phyloP scores from a whole-genome alignment of 2,329 filamentous ascomycete species.

The Coniochaeta prunicola region DNA sequence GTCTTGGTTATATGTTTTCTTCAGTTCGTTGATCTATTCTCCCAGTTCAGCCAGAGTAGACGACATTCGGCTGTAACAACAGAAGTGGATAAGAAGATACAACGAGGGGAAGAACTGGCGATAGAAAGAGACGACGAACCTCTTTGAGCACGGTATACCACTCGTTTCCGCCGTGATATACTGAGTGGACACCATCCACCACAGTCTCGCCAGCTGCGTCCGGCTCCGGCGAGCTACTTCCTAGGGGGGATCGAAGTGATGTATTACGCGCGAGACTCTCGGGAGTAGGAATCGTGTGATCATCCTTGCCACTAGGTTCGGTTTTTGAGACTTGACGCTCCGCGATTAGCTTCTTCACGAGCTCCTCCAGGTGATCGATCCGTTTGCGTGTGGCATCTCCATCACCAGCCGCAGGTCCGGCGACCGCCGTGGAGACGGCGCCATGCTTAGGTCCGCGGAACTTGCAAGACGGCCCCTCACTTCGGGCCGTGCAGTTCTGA shows the following conservation, averaged over 20 bases:
- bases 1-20: slow-evolving; percentile 13
- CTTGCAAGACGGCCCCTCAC: slow-evolving; percentile 12
- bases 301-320: background rate
- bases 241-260: background rate
- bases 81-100: background rate
- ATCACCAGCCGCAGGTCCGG: background rate
- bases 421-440: background rate
- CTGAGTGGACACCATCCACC: slow-evolving; percentile 14
- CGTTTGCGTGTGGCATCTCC: slow-evolving; percentile 14
- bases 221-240: background rate
- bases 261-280: background rate
- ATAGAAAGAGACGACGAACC: slow-evolving; percentile 7
- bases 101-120: background rate
- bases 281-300: background rate
- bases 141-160: slow-evolving; percentile 18
- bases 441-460: slow-evolving; percentile 13
- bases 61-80: background rate
- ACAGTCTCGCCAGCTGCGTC: slow-evolving; percentile 10
- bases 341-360: slow-evolving; percentile 13
- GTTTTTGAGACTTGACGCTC: slow-evolving; percentile 4
- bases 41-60: background rate
- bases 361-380: slow-evolving; percentile 12
- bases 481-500: slow-evolving; percentile 18
- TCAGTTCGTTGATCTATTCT: slow-evolving; percentile 17
- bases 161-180: slow-evolving; percentile 14